Evolutionary conservation across 1,284 basidiomycete genomes (phyloP).

Genomic region (Spongispora temasekensis): DNA sequence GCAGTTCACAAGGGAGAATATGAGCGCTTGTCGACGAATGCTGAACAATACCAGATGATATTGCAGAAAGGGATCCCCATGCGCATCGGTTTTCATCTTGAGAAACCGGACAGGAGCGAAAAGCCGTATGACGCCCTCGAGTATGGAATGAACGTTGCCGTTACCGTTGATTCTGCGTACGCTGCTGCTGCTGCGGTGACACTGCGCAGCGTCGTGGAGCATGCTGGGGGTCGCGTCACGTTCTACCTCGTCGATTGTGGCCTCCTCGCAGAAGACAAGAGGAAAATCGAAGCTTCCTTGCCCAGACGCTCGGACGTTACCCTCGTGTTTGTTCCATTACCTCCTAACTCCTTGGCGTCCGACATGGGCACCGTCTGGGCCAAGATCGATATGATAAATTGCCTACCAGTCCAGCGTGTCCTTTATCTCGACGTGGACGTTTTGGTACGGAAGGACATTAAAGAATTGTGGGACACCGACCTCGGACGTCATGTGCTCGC

Average conservation of each 20-base stretch:
- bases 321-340: slow-evolving; percentile 44
- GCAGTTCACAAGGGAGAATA: slow-evolving; percentile 51
- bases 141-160: slow-evolving; percentile 51
- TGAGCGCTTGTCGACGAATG: slow-evolving; percentile 38
- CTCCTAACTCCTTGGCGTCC: slow-evolving; percentile 31
- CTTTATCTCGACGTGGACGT: slow-evolving; percentile 58
- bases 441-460: slow-evolving; percentile 45
- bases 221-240: slow-evolving; percentile 43
- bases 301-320: slow-evolving; percentile 36
- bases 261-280: slow-evolving; percentile 39
- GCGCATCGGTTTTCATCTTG: slow-evolving; percentile 53
- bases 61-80: slow-evolving; percentile 51
- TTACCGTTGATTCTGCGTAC: slow-evolving; percentile 46
- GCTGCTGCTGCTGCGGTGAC: slow-evolving; percentile 52
- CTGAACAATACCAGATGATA: slow-evolving; percentile 51
- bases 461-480: slow-evolving; percentile 48
- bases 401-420: slow-evolving; percentile 51
- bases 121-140: slow-evolving; percentile 32
- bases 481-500: slow-evolving; percentile 43
- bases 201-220: slow-evolving; percentile 44
- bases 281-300: slow-evolving; percentile 38
- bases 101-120: slow-evolving; percentile 2
- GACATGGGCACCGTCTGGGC: slow-evolving; percentile 46
- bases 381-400: slow-evolving; percentile 48
- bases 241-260: slow-evolving; percentile 54